Base-by-base conservation (phyloP, 2,329 filamentous ascomycete genomes). In the Fragosphaeria purpurea region DNA sequence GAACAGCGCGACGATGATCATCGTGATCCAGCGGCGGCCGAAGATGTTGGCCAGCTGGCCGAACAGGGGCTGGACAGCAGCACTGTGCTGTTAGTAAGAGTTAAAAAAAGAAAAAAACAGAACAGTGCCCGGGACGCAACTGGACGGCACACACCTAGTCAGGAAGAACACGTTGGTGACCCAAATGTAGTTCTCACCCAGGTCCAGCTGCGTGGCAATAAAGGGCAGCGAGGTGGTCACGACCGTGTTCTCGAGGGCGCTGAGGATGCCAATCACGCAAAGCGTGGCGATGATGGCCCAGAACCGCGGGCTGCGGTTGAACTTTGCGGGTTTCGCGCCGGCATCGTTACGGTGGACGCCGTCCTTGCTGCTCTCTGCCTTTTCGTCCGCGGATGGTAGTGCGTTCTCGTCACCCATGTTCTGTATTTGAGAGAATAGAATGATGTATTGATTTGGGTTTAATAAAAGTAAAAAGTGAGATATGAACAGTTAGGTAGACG, bases 31-130 rank as follows among this genome's bases (percentile, higher is more conserved):
- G 60, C 86, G 86, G 11, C 52, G 52, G 10, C 52, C 52, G 31
- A 47, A 53, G 22, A 50, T 11, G 38, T 50, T 41, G 37, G 55
- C 58, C 8, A 61, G 53, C 56, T 61, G 59, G 41, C 59, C 59
- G 44, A 84, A 88, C 1, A 88, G 67, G 1, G 85, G 86, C 61
- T 89, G 85, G 57, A 85, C 41, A 37, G 50, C 45, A 40, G 44
- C 41, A 4, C 32, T 39, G 12, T 37, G 11, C 7, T 37, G 50
- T 46, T 2, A 52, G 37, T 31, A 52, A 42, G 41, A 22, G 30
- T 30, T 11, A 37, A 11, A 4, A 37, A 7, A 37, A 61, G 57
- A 22, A 22, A 22, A 22, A 22, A 22, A 22, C 22, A 22, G 22
- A 22, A 22, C 22, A 22, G 22, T 22, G 22, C 22, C 22, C 22